Conservation (phyloP, 352 stramenopile species). For the Phytophthora pisi region DNA sequence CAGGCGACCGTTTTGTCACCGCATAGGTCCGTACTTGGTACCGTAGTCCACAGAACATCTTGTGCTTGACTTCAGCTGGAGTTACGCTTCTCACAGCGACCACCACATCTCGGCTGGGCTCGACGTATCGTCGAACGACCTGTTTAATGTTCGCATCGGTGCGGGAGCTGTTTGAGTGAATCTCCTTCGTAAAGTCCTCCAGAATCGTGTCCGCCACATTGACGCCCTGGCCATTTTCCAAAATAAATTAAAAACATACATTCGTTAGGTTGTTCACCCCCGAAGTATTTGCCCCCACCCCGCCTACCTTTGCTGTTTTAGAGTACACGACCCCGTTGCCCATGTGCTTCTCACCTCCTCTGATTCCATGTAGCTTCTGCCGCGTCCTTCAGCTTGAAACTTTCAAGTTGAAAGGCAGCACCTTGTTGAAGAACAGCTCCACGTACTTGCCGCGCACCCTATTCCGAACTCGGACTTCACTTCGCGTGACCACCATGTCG, state of each 20-base stretch:
- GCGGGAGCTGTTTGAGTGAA: too few relatives aligned
- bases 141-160: too few relatives aligned
- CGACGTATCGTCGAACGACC: slow-evolving; percentile 17
- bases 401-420: background rate
- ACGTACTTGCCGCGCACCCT: slow-evolving; percentile 14
- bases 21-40: slow-evolving; percentile 28
- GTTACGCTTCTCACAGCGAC: slow-evolving; percentile 35
- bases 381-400: background rate
- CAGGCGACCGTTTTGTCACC: slow-evolving; percentile 23
- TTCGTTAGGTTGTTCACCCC: background rate
- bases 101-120: slow-evolving; percentile 37
- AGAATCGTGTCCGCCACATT: slow-evolving; percentile 9
- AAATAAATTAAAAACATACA: background rate
- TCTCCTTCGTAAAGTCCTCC: too few relatives aligned
- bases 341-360: background rate
- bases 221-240: slow-evolving; percentile 19
- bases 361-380: background rate
- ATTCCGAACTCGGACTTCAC: slow-evolving; percentile 7
- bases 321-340: background rate
- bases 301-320: background rate
- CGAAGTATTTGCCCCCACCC: background rate
- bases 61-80: slow-evolving; percentile 18
- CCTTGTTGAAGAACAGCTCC: background rate
- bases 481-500: background rate
- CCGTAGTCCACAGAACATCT: slow-evolving; percentile 18